A percentile compares a stretch with the other conserved stretches of the same genome.
Evolutionary conservation across 2,329 filamentous ascomycete species (phyloP).

Genomic region (Neofusicoccum laricinum): DNA sequence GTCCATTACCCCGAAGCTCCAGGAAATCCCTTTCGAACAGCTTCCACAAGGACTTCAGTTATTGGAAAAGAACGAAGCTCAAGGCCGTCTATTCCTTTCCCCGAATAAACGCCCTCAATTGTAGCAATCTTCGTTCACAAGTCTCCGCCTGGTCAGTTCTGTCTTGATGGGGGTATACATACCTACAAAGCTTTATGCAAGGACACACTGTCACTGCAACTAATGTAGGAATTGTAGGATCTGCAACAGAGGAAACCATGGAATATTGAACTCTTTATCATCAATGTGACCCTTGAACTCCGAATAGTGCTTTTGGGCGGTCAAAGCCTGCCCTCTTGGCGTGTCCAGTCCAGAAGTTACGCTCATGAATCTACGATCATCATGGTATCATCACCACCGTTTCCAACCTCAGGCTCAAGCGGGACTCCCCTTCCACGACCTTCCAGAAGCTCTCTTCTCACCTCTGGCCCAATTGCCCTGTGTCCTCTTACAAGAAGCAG

Average conservation of each 20-base stretch:
- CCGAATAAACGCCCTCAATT: no score
- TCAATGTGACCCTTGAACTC: not conserved
- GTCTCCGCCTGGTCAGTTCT: no score
- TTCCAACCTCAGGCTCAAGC: constrained; percentile 57
- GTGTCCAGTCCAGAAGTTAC: not conserved
- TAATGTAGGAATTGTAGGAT: not conserved
- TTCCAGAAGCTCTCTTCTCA: constrained; percentile 81
- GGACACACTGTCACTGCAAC: no score
- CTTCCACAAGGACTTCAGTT: not conserved
- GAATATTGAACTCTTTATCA: constrained; percentile 1
- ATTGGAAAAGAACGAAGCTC: no score
- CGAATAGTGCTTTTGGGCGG: not conserved
- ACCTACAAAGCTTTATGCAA: no score
- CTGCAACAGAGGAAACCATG: not conserved
- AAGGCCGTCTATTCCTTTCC: no score
- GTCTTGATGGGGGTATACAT: no score
- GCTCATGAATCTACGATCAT: constrained; percentile 47
- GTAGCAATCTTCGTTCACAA: no score
- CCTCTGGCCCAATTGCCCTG: constrained; percentile 83
- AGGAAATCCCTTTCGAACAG: not conserved
- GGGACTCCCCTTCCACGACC: constrained; percentile 80
- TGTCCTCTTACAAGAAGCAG: constrained; percentile 82
- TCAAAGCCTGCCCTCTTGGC: not conserved
- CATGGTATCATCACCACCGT: constrained; percentile 90
- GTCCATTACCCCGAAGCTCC: not conserved